A percentile compares a stretch with the other conserved stretches of the same genome.
Conservation (phyloP, 202 grass and related monocot species). For the Dendrocalamus latiflorus region DNA sequence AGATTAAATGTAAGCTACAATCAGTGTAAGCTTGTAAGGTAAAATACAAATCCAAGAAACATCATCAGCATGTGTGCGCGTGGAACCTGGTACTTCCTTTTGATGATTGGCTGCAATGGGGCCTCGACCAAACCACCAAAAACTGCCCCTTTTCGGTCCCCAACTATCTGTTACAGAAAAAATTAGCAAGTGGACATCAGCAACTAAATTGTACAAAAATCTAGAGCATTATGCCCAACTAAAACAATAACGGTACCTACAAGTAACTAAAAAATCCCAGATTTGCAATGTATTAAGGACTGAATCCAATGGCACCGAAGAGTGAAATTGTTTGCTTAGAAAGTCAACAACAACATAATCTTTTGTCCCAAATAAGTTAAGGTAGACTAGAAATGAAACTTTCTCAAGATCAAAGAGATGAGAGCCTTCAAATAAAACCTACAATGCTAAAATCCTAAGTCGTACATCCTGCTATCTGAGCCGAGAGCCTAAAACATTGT, state of each 20-base stretch:
- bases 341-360: no score
- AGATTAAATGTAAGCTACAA: constrained; percentile 19
- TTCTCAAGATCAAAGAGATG: no score
- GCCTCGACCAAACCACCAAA: constrained; percentile 95
- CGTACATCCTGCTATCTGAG: no score
- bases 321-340: not conserved
- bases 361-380: no score
- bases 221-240: not conserved
- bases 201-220: constrained; percentile 7
- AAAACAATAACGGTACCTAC: not conserved
- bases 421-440: no score
- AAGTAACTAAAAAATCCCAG: not conserved
- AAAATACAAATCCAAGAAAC: not conserved
- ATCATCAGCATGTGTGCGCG: not conserved
- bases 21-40: constrained; percentile 2
- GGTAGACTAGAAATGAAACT: not conserved
- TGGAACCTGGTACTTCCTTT: constrained; percentile 90
- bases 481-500: no score
- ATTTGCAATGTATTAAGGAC: not conserved
- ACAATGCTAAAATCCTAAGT: no score
- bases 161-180: constrained; percentile 53
- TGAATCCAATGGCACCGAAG: not conserved
- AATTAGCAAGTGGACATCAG: not conserved
- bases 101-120: constrained; percentile 78
- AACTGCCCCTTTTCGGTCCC: constrained; percentile 81